Base-by-base conservation (phyloP, 805 yeast species). In the Ogataea ramenticola region DNA sequence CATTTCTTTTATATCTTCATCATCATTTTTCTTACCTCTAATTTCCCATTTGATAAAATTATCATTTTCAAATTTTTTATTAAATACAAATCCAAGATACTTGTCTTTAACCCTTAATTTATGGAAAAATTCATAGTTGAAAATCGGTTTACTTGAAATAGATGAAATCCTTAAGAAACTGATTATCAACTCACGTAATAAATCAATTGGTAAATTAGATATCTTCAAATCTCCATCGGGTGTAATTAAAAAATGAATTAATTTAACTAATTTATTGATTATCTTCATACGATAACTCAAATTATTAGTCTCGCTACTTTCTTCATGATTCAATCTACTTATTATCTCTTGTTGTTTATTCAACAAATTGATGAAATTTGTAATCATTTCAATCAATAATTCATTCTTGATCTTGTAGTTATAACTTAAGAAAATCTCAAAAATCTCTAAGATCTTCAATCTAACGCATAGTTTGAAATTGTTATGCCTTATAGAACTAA, bases 331-430 rank as follows among this genome's bases (percentile, higher is more conserved):
- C 21, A 22, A 45, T 44, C 70, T 61, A 48, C 65, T 57, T 14
- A 77, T 60, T 21, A 61, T 49, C 39, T 67, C 71, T 53, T 78
- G 84, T 54, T 77, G 78, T 42, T 62, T 64, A 4, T 74, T 74
- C 8, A 77, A 64, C 19, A 68, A 63, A 38, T 71, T 54, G 9
- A 73, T 66, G 32, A 73, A 58, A 2, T 68, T 55, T 40, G 68
- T 65, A 46, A 73, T 59, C 40, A 70, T 53, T 33, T 67, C 71
- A 34, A 53, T 48, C 21, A 59, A 36, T 11, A 49, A 42, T 16
- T 60, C 65, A 21, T 40, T 31, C 42, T 50, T 52, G 21, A 60
- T 44, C n/a, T 52, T 4, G 52, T 48, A 10, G 60, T 59, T 6
- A 15, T 58, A 57, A 1, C 66, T 54, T 4, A 72, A 58, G 43